Conservation (phyloP, 495 filamentous ascomycete genomes). For the Penicillium maclennaniae region DNA sequence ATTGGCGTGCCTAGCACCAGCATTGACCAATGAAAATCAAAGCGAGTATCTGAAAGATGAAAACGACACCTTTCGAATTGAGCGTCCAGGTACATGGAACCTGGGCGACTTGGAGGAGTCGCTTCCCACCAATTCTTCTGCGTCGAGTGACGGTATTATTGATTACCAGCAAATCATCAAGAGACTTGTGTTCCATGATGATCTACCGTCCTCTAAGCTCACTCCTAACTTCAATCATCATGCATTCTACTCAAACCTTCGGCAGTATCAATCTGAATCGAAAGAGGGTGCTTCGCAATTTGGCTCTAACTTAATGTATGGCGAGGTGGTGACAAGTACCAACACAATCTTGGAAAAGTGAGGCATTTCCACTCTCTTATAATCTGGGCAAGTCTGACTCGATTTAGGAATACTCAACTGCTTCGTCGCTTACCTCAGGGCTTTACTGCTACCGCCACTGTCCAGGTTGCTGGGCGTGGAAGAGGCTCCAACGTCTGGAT, state of each 20-base stretch:
- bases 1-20: constrained; percentile 61
- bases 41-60: constrained; percentile 78
- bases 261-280: constrained; percentile 58
- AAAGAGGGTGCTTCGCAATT: constrained; percentile 57
- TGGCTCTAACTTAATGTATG: constrained; percentile 78
- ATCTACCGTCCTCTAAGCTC: constrained; percentile 66
- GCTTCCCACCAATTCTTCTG: constrained; percentile 33
- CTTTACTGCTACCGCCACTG: constrained; percentile 86
- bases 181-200: constrained; percentile 62
- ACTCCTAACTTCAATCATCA: constrained; percentile 89
- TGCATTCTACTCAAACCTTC: constrained; percentile 70
- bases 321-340: constrained; percentile 89
- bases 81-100: constrained; percentile 62
- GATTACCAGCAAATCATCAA: constrained; percentile 77
- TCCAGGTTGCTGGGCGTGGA: constrained; percentile 86
- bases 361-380: constrained; percentile 6
- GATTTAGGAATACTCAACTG: constrained; percentile 66
- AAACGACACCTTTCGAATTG: constrained; percentile 79
- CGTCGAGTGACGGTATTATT: constrained; percentile 54
- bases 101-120: constrained; percentile 50
- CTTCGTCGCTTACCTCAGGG: constrained; percentile 74
- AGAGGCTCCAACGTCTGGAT: constrained; percentile 94
- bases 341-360: constrained; percentile 94
- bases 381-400: constrained; percentile 13
- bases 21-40: constrained; percentile 59